Percentiles rank a stretch among this genome's conserved stretches.
These are phyloP conservation scores for Penicillium sp. DNA, from an alignment of 2,329 filamentous ascomycete species.

Conservation along the genomic window DNA sequence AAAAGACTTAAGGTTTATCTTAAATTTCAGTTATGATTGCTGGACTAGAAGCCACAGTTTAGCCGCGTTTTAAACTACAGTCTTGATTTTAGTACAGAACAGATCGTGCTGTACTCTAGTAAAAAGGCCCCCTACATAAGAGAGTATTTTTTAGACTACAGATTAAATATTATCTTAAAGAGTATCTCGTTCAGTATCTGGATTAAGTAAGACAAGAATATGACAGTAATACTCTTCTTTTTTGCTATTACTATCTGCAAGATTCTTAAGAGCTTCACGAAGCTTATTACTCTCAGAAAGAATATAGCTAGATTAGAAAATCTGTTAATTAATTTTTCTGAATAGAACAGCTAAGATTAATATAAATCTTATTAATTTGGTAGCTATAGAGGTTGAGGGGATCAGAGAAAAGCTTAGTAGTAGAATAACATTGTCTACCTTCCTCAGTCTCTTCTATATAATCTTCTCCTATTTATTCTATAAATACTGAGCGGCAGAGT, in stretches of 20 bases:
- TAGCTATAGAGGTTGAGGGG: slow-evolving; percentile 3
- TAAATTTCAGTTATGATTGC: slow-evolving; percentile 14
- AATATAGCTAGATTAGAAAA: slow-evolving; percentile 8
- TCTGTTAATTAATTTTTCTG: slow-evolving; percentile 7
- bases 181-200: background rate
- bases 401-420: slow-evolving; percentile 11
- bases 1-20: slow-evolving; percentile 12
- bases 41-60: slow-evolving; percentile 19
- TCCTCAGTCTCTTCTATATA: slow-evolving; percentile 15
- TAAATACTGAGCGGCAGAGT: background rate
- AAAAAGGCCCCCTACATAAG: slow-evolving; percentile 4
- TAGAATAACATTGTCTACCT: slow-evolving; percentile 4
- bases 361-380: slow-evolving; percentile 8
- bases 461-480: slow-evolving; percentile 6
- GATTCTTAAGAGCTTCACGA: slow-evolving; percentile 5
- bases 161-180: slow-evolving; percentile 2
- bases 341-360: slow-evolving; percentile 11
- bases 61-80: slow-evolving; percentile 15
- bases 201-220: slow-evolving; percentile 10
- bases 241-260: slow-evolving; percentile 7
- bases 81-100: slow-evolving; percentile 16
- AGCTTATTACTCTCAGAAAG: background rate
- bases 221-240: slow-evolving; percentile 8
- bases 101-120: slow-evolving; percentile 1
- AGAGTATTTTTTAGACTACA: slow-evolving; percentile 2